Base-by-base conservation (phyloP, 2,329 filamentous ascomycete genomes). In the Aspergillus latus region DNA sequence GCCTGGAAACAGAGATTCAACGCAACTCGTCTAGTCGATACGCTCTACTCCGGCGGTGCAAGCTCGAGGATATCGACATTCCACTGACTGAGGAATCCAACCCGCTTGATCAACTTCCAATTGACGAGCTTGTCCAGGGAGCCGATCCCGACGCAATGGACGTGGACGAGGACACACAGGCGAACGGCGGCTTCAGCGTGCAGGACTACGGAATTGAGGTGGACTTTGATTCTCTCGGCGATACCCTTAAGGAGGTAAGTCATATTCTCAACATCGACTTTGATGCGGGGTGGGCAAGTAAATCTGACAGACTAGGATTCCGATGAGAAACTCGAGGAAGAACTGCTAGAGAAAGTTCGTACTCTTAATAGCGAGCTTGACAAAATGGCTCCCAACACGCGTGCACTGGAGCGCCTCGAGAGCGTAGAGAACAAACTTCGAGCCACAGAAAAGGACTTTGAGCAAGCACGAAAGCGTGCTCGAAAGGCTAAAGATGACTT, bases 311-410 rank as follows among this genome's bases (percentile, higher is more conserved):
- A 42, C 26, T 42, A 92, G 85, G 84, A 87, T 59, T 82, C 86
- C 51, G 87, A 89, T 54, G 80, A 87, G 15, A 84, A 86, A 58
- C 77, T 88, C 26, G 93, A 97, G 68, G 85, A 89, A 45, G 82
- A 83, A 56, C 81, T 99, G 1, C 84, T 88, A 52, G 90, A 96
- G 52, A 88, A 86, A 66, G 91, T 99, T 62, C 80, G 83, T 16
- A 82, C 82, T 29, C 81, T 99, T 8, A 86, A 87, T 44, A 79
- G 82, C 32, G 90, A 96, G 64, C 84, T 99, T 16, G 92, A 96
- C 70, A 96, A 96, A 75, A 87, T 97, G 74, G 92, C 94, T 59
- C 94, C 94, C 28, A 97, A 99, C 73, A 95, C 96, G 85, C 90
- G 93, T 66, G 94, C 93, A 7, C 91, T 92, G 74, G 92, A 97